A percentile compares a stretch with the other conserved stretches of the same genome.
These are phyloP conservation scores for Coleophoma eucalyptorum DNA, from an alignment of 2,329 filamentous ascomycete species.

Conservation along the genomic window DNA sequence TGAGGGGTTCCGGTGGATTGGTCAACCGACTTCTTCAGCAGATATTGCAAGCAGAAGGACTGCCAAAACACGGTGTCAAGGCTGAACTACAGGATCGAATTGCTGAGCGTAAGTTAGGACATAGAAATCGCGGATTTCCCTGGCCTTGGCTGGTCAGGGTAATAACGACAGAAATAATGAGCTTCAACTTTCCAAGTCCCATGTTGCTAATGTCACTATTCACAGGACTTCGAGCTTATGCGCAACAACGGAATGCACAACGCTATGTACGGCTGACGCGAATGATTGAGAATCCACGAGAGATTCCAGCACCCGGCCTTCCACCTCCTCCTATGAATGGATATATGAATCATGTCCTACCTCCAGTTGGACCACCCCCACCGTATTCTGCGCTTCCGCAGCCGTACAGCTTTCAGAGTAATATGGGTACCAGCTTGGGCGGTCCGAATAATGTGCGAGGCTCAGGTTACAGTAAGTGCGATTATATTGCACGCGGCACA, in stretches of 20 bases:
- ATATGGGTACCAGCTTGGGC: neutral
- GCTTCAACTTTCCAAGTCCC: neutral
- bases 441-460: neutral
- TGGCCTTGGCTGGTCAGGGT: no score
- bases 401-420: neutral
- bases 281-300: slow-evolving; percentile 20
- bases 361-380: neutral
- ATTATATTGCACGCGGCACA: neutral
- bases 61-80: slow-evolving; percentile 82
- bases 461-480: neutral
- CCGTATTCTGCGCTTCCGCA: neutral
- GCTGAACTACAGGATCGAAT: slow-evolving; percentile 76
- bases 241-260: slow-evolving; percentile 12
- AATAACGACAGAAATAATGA: no score
- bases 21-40: slow-evolving; percentile 22
- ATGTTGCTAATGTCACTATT: no score
- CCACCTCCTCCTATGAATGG: slow-evolving; percentile 7
- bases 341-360: neutral
- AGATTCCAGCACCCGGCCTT: neutral
- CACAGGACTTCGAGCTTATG: slow-evolving; percentile 18
- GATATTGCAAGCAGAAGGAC: slow-evolving; percentile 68
- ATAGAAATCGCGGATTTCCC: no score
- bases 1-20: slow-evolving; percentile 18
- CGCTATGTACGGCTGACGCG: slow-evolving; percentile 21
- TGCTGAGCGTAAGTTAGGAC: slow-evolving; percentile 61